Evolutionary conservation across 805 yeast genomes (phyloP).

Genomic region (Candida ulmi): DNA sequence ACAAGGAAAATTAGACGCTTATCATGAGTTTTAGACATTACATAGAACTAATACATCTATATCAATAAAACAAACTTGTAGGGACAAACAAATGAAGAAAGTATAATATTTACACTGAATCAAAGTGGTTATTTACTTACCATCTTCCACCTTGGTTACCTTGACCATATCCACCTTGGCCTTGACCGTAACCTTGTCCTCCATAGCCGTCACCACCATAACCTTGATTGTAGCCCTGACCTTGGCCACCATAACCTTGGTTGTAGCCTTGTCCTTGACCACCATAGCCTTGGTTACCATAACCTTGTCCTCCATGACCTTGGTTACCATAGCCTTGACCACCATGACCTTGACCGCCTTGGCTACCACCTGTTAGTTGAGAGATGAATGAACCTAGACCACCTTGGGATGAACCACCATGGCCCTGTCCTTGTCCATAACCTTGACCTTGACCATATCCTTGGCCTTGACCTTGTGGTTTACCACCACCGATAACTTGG

Average conservation of each 20-base stretch:
- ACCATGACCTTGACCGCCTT: neutral
- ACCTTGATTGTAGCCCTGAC: neutral
- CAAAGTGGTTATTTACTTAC: too few relatives aligned
- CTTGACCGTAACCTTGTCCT: neutral
- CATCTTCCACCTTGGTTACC: neutral
- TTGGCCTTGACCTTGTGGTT: neutral
- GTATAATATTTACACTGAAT: too few relatives aligned
- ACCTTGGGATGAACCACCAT: neutral
- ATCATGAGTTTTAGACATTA: constrained; percentile 8
- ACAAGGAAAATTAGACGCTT: constrained; percentile 9
- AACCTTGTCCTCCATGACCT: constrained; percentile 4
- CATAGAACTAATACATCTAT: too few relatives aligned
- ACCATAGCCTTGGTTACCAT: neutral
- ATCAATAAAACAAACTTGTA: too few relatives aligned
- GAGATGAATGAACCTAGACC: neutral
- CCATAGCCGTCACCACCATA: neutral
- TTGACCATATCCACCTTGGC: neutral
- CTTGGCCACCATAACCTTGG: neutral
- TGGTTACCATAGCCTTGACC: neutral
- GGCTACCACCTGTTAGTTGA: neutral
- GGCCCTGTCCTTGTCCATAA: neutral
- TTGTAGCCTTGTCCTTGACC: neutral
- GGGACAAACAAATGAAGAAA: too few relatives aligned
- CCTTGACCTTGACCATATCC: constrained; percentile 4
- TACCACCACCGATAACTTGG: neutral